Evolutionary conservation across 2,329 filamentous ascomycete genomes (phyloP), one percentile per base, ranked within the genome.

Genomic region (Alternaria arborescens): DNA sequence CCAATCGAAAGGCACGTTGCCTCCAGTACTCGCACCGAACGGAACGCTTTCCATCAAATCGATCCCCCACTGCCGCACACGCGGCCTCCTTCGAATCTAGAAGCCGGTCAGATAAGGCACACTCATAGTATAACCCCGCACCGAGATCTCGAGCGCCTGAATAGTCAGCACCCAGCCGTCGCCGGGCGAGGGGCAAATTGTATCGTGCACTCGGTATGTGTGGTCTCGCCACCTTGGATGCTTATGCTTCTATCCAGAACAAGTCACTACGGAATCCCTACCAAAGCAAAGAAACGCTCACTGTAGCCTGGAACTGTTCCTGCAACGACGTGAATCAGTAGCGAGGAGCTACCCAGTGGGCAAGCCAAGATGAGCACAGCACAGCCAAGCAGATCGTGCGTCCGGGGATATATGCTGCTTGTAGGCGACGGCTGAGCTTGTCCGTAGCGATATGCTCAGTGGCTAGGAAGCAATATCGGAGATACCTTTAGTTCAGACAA

Each of bases 81-180:
- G 47, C 50, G 38, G 47, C 36, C 28, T 4, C 48, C 53, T 16
- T 52, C 43, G 24, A 50, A 42, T 32, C 22, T 12, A 43, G 41
- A 30, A 46, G 32, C 41, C 34, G 38, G 51, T 51, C 28, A 62
- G 60, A 62, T 60, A 56, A 55, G 60, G 60, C 56, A 52, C 22
- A 47, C 24, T 55, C 34, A 53, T 41, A 41, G 20, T 46, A 34
- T 26, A 26, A 60, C 60, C 60, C 60, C 52, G 60, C 60, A 51
- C 42, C 12, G 38, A 34, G 38, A 46, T 26, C 36, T 43, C 32
- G 28, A 50, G 42, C 32, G 36, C n/a, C 10, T 8, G 42, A 8
- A 22, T 14, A 47, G 50, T 53, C 47, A 28, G 41, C 55, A 43
- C 46, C 28, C 30, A 53, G 28, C 30, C 30, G 11, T 26, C 26